Conservation (phyloP, 768 basidiomycete genomes). For the Exsudoporus frostii region DNA sequence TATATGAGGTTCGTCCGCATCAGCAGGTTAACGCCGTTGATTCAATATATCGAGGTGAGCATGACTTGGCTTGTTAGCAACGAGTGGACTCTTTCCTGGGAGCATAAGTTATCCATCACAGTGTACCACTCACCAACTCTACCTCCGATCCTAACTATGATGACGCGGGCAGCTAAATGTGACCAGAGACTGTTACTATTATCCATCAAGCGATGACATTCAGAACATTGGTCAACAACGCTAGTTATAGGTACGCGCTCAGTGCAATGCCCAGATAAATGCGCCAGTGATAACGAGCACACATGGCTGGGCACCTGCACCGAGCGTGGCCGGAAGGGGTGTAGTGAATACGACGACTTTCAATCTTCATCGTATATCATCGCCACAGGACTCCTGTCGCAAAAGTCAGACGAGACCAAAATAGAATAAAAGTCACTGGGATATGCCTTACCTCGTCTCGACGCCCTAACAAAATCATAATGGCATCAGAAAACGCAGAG, state of each 20-base stretch:
- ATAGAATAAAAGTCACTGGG: no score
- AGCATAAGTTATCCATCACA: neutral
- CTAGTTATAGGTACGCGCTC: neutral
- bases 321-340: neutral
- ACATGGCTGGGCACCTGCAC: neutral
- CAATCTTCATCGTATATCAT: conserved; percentile 7
- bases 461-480: conserved; percentile 1
- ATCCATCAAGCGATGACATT: neutral
- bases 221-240: neutral
- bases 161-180: neutral
- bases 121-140: neutral
- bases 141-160: no score
- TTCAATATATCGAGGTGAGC: neutral
- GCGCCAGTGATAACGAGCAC: neutral
- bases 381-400: neutral
- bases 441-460: conserved; percentile 5
- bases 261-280: neutral
- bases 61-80: neutral
- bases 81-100: neutral
- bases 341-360: neutral
- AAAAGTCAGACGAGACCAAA: neutral
- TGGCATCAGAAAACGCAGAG: neutral
- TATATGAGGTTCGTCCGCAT: neutral
- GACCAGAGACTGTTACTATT: neutral
- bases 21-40: neutral